A percentile compares a stretch with the other conserved stretches of the same genome.
Evolutionary conservation across 1,139 yeast species (phyloP).

Genomic region (Suhomyces ambrosiae): DNA sequence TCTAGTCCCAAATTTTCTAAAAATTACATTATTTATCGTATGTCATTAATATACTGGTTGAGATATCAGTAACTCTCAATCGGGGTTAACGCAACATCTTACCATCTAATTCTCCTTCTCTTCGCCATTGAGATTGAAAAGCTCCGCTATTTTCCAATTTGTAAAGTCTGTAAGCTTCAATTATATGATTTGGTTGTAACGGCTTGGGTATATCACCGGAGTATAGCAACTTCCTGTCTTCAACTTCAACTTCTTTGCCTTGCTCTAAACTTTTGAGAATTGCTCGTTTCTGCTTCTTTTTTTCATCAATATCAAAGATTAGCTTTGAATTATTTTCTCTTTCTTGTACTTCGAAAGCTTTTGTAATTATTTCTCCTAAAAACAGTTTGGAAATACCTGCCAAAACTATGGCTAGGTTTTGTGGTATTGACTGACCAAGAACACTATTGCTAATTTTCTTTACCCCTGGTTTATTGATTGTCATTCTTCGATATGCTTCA

Average conservation of each 20-base stretch:
- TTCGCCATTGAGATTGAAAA: slow-evolving; percentile 61
- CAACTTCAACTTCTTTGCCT: slow-evolving; percentile 35
- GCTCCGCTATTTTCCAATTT: slow-evolving; percentile 69
- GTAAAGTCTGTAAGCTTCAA: slow-evolving; percentile 86
- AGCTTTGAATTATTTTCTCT: slow-evolving; percentile 52
- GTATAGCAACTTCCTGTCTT: slow-evolving; percentile 32
- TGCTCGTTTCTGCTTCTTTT: slow-evolving; percentile 35
- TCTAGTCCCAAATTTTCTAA: no score
- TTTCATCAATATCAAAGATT: slow-evolving; percentile 38
- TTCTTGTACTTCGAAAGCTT: slow-evolving; percentile 70
- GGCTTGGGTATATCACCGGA: slow-evolving; percentile 58
- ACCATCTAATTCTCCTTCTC: slow-evolving; percentile 77
- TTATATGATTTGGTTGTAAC: slow-evolving; percentile 75
- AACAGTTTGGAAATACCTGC: slow-evolving; percentile 89
- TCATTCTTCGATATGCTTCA: slow-evolving; percentile 84
- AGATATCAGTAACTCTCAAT: no score
- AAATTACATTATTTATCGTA: no score
- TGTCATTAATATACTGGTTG: no score
- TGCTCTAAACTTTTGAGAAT: slow-evolving; percentile 30
- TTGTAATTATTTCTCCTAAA: slow-evolving; percentile 83
- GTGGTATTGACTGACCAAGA: slow-evolving; percentile 81
- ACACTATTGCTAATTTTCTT: slow-evolving; percentile 80
- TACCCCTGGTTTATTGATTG: slow-evolving; percentile 76
- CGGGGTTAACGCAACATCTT: slow-evolving; percentile 66
- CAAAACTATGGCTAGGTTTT: slow-evolving; percentile 75